Evolutionary conservation across 73 alveolate genomes (phyloP).

Genomic region (Durusdinium trenchii): DNA sequence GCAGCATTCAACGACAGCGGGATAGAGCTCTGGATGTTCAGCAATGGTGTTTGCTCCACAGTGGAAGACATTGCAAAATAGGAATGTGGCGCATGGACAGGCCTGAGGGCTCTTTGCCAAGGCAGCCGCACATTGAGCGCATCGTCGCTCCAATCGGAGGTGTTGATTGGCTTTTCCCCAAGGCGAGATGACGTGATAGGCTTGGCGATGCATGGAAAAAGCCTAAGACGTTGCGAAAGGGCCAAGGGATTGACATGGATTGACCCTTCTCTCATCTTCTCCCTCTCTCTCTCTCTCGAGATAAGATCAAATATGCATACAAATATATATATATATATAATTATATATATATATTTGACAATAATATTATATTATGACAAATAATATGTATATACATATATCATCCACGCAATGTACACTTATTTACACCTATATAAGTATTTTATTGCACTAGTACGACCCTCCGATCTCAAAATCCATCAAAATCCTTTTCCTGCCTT

Average conservation of each 20-base stretch:
- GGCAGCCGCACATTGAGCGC: conserved; percentile 54
- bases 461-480: neutral
- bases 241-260: neutral
- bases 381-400: too few species aligned
- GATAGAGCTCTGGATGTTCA: too few species aligned
- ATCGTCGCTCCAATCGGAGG: conserved; percentile 61
- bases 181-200: neutral
- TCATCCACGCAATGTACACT: neutral
- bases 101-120: neutral
- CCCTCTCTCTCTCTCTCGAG: neutral
- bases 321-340: too few species aligned
- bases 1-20: too few species aligned
- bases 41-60: too few species aligned
- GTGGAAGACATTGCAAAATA: too few species aligned
- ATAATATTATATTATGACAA: too few species aligned
- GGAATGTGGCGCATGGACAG: too few species aligned
- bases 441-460: neutral
- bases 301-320: neutral
- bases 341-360: too few species aligned
- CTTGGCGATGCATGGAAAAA: neutral
- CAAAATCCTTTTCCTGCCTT: neutral
- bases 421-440: neutral
- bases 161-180: conserved; percentile 59
- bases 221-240: neutral
- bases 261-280: neutral